phyloP scores from a whole-genome alignment of 2,329 filamentous ascomycete species.

The Paramyrothecium sp. region DNA sequence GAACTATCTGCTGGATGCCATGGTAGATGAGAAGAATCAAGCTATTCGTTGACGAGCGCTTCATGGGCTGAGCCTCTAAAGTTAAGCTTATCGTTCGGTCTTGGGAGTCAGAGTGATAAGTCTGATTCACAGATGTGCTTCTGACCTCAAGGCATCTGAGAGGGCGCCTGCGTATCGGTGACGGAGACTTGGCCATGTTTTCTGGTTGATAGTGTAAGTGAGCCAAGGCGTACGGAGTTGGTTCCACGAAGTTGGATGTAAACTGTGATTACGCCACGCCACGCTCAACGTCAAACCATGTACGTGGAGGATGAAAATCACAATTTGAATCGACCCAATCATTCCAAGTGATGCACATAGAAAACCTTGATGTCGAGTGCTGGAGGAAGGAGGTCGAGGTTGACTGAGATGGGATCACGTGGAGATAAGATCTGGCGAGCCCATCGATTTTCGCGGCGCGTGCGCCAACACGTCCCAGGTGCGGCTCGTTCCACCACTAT shows the following conservation, averaged over 20 bases:
- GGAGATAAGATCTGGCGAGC: conserved; percentile 12
- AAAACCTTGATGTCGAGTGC: neutral
- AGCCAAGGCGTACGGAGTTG: neutral
- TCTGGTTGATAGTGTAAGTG: neutral
- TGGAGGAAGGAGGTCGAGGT: conserved; percentile 4
- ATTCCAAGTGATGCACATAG: too few relatives aligned
- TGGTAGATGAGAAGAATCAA: conserved; percentile 24
- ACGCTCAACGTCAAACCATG: too few relatives aligned
- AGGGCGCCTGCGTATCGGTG: conserved; percentile 26
- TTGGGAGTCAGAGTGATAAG: conserved; percentile 17
- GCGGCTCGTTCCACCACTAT: neutral
- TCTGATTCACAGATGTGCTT: conserved; percentile 13
- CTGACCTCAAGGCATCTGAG: conserved; percentile 27
- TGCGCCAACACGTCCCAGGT: conserved; percentile 10
- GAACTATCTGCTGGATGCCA: conserved; percentile 9
- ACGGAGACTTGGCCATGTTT: conserved; percentile 23
- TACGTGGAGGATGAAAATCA: too few relatives aligned
- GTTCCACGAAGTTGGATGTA: neutral
- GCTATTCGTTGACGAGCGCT: conserved; percentile 8
- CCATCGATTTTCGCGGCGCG: conserved; percentile 15
- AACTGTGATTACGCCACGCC: neutral
- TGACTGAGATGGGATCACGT: conserved; percentile 22
- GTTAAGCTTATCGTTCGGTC: conserved; percentile 22
- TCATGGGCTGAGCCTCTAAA: conserved; percentile 20
- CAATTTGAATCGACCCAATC: too few relatives aligned